A percentile compares a stretch with the other conserved stretches of the same genome.
phyloP scores from a whole-genome alignment of 2,329 filamentous ascomycete species.

The Zasmidium citrigriseum region DNA sequence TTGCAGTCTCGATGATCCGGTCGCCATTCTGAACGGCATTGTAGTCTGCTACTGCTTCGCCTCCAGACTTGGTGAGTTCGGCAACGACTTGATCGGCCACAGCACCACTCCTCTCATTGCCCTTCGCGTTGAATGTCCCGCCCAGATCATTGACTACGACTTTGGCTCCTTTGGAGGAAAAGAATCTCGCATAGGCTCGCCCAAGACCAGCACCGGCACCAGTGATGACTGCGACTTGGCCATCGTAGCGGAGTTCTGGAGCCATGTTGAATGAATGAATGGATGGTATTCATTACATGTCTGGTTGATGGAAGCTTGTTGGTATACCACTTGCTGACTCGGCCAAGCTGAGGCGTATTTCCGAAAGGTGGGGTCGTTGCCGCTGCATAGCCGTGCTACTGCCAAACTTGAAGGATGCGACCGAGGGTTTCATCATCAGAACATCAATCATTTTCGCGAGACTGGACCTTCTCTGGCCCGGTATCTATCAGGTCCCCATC shows the following conservation, averaged over 20 bases:
- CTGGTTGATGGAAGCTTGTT: too few species aligned
- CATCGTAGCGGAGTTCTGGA: slow-evolving; percentile 69
- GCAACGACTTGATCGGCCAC: slow-evolving; percentile 79
- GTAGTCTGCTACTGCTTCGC: slow-evolving; percentile 95
- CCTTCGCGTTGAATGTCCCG: slow-evolving; percentile 87
- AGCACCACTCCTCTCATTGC: slow-evolving; percentile 67
- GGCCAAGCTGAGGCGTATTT: not conserved
- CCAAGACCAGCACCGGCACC: slow-evolving; percentile 79
- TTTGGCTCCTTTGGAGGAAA: slow-evolving; percentile 83
- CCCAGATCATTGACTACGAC: slow-evolving; percentile 95
- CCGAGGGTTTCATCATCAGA: not conserved
- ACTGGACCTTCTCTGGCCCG: not conserved
- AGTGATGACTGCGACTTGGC: slow-evolving; percentile 82
- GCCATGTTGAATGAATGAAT: slow-evolving; percentile 6
- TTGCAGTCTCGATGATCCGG: slow-evolving; percentile 84
- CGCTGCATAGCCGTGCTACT: not conserved
- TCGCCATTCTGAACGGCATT: slow-evolving; percentile 90
- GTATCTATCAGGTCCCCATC: too few species aligned
- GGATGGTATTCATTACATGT: not conserved
- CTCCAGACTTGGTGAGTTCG: slow-evolving; percentile 80
- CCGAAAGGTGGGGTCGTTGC: not conserved
- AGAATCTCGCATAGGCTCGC: slow-evolving; percentile 81
- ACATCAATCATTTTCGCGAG: not conserved
- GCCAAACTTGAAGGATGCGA: not conserved
- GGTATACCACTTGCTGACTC: not conserved